Percentiles rank a stretch among this genome's conserved stretches.
Evolutionary conservation across 2,329 filamentous ascomycete genomes (phyloP).

Genomic region (Acrocalymma vagum): DNA sequence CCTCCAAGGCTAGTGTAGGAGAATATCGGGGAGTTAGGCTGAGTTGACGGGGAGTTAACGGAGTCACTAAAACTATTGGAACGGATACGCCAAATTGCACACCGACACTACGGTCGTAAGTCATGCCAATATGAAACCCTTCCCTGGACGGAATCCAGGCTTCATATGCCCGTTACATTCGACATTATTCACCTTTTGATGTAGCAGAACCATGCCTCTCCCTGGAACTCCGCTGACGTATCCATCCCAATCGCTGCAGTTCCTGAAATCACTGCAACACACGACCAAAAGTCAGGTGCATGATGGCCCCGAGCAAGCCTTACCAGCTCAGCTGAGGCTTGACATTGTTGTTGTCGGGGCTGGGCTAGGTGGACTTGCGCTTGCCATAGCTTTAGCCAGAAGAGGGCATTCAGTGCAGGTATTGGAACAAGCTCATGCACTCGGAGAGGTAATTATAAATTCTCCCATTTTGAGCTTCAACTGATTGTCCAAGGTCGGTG

Average conservation of each 20-base stretch:
- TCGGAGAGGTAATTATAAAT: slow-evolving; percentile 45
- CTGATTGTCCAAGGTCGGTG: slow-evolving; percentile 12
- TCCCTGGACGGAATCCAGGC: too few species aligned
- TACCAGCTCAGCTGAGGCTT: slow-evolving; percentile 2
- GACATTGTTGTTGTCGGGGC: slow-evolving; percentile 50
- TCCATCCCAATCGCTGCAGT: slow-evolving; percentile 10
- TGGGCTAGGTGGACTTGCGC: slow-evolving; percentile 51
- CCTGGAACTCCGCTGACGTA: background rate
- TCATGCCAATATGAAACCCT: too few species aligned
- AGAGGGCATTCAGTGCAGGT: slow-evolving; percentile 22
- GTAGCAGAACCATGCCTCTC: slow-evolving; percentile 1
- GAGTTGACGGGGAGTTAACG: too few species aligned
- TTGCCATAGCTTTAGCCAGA: slow-evolving; percentile 53
- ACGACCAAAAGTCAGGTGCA: background rate
- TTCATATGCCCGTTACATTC: too few species aligned
- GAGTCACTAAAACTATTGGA: too few species aligned
- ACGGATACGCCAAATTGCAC: too few species aligned
- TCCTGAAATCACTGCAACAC: slow-evolving; percentile 5
- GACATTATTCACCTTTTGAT: too few species aligned
- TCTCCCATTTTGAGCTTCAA: background rate
- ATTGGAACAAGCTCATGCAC: slow-evolving; percentile 13
- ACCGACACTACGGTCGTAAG: too few species aligned
- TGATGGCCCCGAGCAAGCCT: background rate
- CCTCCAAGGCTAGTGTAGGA: too few species aligned
- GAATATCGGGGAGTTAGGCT: too few species aligned